Percentiles rank a stretch among this genome's conserved stretches.
Evolutionary conservation across 805 yeast genomes (phyloP).

Genomic region (Ogataea sp.): DNA sequence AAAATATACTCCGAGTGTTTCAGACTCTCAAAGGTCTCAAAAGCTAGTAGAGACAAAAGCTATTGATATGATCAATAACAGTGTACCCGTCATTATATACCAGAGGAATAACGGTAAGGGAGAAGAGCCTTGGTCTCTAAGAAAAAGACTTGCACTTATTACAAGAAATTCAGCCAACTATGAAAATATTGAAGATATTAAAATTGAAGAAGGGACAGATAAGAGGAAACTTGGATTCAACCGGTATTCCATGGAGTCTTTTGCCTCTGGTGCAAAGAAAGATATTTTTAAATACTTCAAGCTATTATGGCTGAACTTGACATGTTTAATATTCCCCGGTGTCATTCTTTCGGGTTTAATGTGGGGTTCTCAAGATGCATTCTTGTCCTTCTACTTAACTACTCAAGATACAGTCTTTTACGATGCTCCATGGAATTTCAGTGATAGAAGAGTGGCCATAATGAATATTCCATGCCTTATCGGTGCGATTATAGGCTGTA

Average conservation of each 20-base stretch:
- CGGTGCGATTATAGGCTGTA: constrained; percentile 59
- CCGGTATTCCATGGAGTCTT: neutral
- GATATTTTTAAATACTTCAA: constrained; percentile 29
- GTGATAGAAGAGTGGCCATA: constrained; percentile 56
- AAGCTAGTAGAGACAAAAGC: neutral
- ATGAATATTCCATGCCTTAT: constrained; percentile 69
- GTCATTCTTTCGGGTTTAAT: constrained; percentile 55
- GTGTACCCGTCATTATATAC: neutral
- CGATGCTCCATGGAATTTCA: constrained; percentile 57
- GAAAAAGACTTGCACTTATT: constrained; percentile 10
- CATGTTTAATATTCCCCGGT: constrained; percentile 43
- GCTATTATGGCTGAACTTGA: constrained; percentile 22
- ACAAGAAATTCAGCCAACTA: constrained; percentile 3
- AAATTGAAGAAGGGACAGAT: neutral
- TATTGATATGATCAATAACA: constrained; percentile 1
- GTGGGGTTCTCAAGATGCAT: constrained; percentile 76
- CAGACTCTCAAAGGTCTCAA: neutral
- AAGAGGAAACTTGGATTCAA: neutral
- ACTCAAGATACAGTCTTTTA: constrained; percentile 60
- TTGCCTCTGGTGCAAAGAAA: neutral
- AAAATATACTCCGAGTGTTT: neutral
- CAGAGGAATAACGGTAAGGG: constrained; percentile 1
- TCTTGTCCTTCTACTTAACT: constrained; percentile 65
- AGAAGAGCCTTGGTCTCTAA: constrained; percentile 10
- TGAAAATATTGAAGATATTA: neutral